Evolutionary conservation across 306 rosid species (phyloP), one percentile per base, ranked within the genome.

Genomic region (Lathyrus sativus): DNA sequence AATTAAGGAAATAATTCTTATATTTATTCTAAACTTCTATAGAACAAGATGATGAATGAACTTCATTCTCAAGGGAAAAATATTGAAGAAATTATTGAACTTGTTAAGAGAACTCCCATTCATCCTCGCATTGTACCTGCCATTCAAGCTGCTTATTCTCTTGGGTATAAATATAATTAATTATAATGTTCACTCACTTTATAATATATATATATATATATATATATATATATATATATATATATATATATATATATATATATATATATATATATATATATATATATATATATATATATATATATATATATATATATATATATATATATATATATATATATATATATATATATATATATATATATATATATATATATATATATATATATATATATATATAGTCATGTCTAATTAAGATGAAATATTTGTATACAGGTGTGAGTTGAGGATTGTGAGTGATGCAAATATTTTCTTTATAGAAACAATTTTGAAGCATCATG

Each of bases 401-500:
- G n/a, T n/a, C n/a, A n/a, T 7, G 29, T 18, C 29, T 39, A 14
- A 12, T 6, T 33, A 12, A 15, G 11, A 55, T 56, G 58, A 19
- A 37, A 69, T 41, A 26, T 26, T 55, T 71, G 46, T 33, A 26
- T 37, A 70, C 67, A 88, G 95, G 70, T 88, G 95, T 78, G 89
- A 88, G 10, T 17, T 88, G 74, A 88, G 81, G 77, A 73, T 86
- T 57, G 61, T 88, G 15, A 88, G 95, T 19, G 91, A 82, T 7
- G 95, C 91, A 48, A 88, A 88, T 55, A 65, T 62, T 4, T 82
- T 88, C 67, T 86, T 88, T 44, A 84, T 88, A 14, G 83, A 86
- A 53, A 84, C 88, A 62, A 80, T 88, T 58, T 55, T 86, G 82
- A 72, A 84, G 74, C 86, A 84, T 70, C 79, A 82, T 70, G 86